Conservation (phyloP, 2,329 filamentous ascomycete genomes). For the Corynespora cassiicola region DNA sequence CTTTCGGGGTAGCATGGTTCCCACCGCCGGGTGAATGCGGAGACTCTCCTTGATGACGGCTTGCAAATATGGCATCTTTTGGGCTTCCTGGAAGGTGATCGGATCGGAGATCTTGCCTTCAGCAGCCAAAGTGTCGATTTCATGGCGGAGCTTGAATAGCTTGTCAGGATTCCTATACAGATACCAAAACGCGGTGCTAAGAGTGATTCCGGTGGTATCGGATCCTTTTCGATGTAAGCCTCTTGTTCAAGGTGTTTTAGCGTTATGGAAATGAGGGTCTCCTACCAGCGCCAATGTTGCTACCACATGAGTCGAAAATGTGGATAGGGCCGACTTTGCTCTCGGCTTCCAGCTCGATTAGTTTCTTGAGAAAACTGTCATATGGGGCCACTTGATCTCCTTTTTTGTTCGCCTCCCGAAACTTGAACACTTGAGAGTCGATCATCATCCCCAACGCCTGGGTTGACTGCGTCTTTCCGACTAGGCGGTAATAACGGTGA, state of each 20-base stretch:
- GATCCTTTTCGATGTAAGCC: too few relatives aligned
- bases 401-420: too few relatives aligned
- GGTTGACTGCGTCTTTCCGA: too few relatives aligned
- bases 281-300: conserved; percentile 48
- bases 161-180: conserved; percentile 43
- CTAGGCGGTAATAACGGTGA: too few relatives aligned
- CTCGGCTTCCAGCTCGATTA: too few relatives aligned
- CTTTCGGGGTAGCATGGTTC: conserved; percentile 44
- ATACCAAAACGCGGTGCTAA: conserved; percentile 55
- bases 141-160: conserved; percentile 14
- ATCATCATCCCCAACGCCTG: too few relatives aligned
- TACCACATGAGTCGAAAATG: conserved; percentile 1
- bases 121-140: conserved; percentile 11
- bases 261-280: too few relatives aligned
- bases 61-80: conserved; percentile 49
- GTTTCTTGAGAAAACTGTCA: too few relatives aligned
- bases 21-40: conserved; percentile 49
- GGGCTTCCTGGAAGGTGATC: conserved; percentile 19
- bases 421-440: too few relatives aligned
- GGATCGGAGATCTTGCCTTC: conserved; percentile 11
- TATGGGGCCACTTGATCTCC: too few relatives aligned
- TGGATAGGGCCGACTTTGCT: background rate
- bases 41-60: conserved; percentile 51
- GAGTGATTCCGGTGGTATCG: conserved; percentile 56
- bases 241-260: too few relatives aligned